phyloP scores from a whole-genome alignment of 352 stramenopile species.

The Peronospora belbahrii region DNA sequence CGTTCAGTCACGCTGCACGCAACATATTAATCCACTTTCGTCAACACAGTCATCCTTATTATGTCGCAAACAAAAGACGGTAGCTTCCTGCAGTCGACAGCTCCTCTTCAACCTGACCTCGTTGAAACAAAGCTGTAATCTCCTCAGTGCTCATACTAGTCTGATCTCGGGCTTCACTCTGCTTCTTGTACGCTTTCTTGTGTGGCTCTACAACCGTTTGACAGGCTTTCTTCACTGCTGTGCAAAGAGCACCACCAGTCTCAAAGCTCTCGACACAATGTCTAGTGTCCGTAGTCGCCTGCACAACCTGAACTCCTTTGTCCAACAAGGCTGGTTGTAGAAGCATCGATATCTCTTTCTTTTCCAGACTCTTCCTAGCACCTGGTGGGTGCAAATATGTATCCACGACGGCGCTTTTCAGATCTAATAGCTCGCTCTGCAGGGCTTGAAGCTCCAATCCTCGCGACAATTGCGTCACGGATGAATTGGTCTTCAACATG shows the following conservation, averaged over 20 bases:
- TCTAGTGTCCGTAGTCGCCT: neutral
- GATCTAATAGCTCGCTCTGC: conserved; percentile 27
- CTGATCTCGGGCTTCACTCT: conserved; percentile 10
- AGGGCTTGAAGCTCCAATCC: conserved; percentile 28
- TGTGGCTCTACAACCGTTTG: neutral
- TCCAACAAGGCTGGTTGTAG: conserved; percentile 6
- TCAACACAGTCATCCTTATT: conserved; percentile 5
- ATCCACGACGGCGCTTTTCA: conserved; percentile 32
- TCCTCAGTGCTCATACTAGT: conserved; percentile 18
- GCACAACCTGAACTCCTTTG: neutral
- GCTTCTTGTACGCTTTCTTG: neutral
- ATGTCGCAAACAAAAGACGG: conserved; percentile 24
- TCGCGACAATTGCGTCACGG: conserved; percentile 6
- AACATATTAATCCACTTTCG: neutral
- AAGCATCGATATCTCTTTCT: conserved; percentile 14
- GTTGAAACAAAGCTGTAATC: conserved; percentile 16
- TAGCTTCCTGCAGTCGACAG: conserved; percentile 27
- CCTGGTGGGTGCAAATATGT: conserved; percentile 18
- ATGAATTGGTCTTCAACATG: conserved; percentile 1
- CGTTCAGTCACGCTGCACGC: neutral
- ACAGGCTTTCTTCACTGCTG: neutral
- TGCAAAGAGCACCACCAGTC: neutral
- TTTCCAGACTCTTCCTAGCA: conserved; percentile 8
- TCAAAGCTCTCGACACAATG: neutral
- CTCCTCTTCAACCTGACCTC: conserved; percentile 18